Conservation (phyloP, 257 asterid genomes). For the Cynanchum wilfordii region DNA sequence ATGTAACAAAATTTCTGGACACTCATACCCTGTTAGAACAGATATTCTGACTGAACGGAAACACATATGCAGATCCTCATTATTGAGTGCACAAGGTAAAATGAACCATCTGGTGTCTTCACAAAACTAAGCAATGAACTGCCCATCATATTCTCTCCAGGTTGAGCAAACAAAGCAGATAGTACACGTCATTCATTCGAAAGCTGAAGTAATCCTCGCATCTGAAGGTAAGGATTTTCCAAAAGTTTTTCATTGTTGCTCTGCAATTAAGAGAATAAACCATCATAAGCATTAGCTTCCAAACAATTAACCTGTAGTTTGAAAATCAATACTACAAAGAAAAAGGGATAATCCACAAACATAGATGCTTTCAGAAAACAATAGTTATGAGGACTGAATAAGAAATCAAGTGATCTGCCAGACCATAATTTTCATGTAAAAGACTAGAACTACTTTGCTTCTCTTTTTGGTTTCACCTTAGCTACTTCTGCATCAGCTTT, state of each 20-base stretch:
- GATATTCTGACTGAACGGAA: constrained; percentile 2
- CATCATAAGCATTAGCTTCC: constrained; percentile 18
- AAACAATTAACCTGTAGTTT: background rate
- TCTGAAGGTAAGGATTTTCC: constrained; percentile 99
- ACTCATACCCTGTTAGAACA: background rate
- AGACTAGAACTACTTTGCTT: background rate
- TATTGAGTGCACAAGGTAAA: constrained; percentile 6
- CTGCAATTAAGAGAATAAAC: constrained; percentile 45
- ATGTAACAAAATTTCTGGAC: background rate
- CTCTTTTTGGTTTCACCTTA: background rate
- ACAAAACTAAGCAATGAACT: constrained; percentile 5
- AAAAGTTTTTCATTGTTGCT: constrained; percentile 98
- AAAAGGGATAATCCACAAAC: background rate
- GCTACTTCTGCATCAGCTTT: background rate
- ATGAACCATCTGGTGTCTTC: constrained; percentile 4
- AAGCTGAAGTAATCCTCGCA: constrained; percentile 95
- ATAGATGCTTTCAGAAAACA: background rate
- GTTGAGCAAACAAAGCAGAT: constrained; percentile 22
- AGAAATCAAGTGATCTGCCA: background rate
- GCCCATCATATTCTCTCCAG: constrained; percentile 14
- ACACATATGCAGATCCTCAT: background rate
- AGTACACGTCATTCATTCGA: constrained; percentile 41
- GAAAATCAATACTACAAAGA: constrained; percentile 13
- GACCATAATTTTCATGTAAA: background rate
- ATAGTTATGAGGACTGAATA: background rate